A percentile compares a stretch with the other conserved stretches of the same genome.
phyloP scores from a whole-genome alignment of 225 moss, liverwort and hornwort species.

The Climacium dendroides region DNA sequence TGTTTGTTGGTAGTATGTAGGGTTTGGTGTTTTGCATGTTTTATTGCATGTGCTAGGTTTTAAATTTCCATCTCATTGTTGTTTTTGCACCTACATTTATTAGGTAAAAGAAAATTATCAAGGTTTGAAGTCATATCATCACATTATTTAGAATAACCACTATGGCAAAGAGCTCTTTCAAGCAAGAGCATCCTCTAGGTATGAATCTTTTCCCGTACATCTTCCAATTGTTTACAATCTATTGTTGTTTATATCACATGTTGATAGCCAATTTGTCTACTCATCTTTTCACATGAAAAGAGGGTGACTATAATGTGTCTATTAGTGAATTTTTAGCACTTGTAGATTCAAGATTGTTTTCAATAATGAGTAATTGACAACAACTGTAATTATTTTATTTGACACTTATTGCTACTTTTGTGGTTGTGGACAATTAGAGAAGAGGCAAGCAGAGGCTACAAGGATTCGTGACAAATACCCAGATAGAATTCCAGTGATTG shows the following conservation, averaged over 20 bases:
- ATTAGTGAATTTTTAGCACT: neutral
- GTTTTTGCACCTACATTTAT: neutral
- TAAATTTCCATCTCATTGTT: neutral
- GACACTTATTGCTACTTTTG: neutral
- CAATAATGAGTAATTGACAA: neutral
- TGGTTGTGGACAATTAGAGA: conserved; percentile 14
- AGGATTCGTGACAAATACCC: conserved; percentile 62
- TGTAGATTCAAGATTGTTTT: neutral
- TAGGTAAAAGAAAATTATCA: conserved; percentile 1
- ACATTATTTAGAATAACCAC: neutral
- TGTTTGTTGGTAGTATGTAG: neutral
- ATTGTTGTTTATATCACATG: neutral
- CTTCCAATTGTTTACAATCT: neutral
- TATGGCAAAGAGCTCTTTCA: conserved; percentile 63
- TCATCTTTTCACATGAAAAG: neutral
- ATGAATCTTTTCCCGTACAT: neutral
- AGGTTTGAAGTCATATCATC: neutral
- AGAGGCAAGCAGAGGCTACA: conserved; percentile 61
- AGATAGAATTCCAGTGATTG: conserved; percentile 61
- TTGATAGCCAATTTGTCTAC: neutral
- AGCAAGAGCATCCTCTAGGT: conserved; percentile 61
- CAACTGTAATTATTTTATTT: neutral
- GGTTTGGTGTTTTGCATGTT: neutral
- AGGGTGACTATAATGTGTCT: neutral
- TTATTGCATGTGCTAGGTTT: neutral